Evolutionary conservation across 805 yeast genomes (phyloP).

Genomic region (Zygotorulaspora chibaensis): DNA sequence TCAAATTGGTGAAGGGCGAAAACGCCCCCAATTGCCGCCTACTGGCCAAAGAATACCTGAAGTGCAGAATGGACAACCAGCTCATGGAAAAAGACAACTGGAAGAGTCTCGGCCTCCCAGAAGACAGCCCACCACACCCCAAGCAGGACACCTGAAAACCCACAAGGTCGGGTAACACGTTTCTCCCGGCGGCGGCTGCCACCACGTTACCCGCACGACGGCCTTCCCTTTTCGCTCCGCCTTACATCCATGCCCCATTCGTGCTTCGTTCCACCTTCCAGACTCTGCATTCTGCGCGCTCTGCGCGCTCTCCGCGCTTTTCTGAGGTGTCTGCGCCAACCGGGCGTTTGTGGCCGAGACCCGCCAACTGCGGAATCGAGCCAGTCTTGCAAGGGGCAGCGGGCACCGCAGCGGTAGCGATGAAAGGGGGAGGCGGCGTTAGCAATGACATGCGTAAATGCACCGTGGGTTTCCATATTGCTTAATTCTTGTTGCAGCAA

Average conservation of each 20-base stretch:
- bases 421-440: neutral
- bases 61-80: slow-evolving; percentile 83
- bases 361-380: neutral
- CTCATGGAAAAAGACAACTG: slow-evolving; percentile 58
- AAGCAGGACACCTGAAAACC: neutral
- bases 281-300: too few species aligned
- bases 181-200: too few species aligned
- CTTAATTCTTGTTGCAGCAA: neutral
- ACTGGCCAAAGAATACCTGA: slow-evolving; percentile 74
- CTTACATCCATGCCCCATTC: too few species aligned
- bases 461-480: neutral
- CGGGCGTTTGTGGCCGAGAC: neutral
- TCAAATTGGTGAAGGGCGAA: slow-evolving; percentile 70
- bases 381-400: neutral
- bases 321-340: too few species aligned
- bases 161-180: too few species aligned
- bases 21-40: slow-evolving; percentile 89
- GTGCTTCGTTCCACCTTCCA: too few species aligned
- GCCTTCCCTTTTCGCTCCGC: too few species aligned
- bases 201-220: too few species aligned
- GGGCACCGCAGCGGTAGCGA: too few species aligned
- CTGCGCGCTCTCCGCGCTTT: too few species aligned
- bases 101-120: slow-evolving; percentile 59
- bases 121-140: slow-evolving; percentile 29
- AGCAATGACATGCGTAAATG: neutral